A percentile compares a stretch with the other conserved stretches of the same genome.
Conservation (phyloP, 257 asterid genomes). For the Jacaranda copaia region DNA sequence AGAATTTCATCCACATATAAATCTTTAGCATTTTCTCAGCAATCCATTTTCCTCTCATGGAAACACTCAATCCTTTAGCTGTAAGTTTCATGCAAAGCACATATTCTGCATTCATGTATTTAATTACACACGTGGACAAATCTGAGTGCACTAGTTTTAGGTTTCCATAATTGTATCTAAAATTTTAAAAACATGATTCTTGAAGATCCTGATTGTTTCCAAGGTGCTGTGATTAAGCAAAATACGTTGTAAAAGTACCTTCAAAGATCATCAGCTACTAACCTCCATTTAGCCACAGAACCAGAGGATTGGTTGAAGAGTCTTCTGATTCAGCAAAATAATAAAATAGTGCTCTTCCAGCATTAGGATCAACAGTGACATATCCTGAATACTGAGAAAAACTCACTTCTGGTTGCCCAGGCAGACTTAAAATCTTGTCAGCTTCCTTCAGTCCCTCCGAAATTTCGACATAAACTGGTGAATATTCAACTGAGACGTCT, state of each 20-base stretch:
- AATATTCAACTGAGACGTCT: background rate
- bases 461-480: slow-evolving; percentile 30
- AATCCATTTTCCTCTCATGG: background rate
- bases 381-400: slow-evolving; percentile 50
- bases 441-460: slow-evolving; percentile 43
- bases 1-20: background rate
- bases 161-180: too few relatives aligned
- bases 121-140: too few relatives aligned
- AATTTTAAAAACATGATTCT: too few relatives aligned
- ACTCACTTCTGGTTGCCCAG: slow-evolving; percentile 47
- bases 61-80: too few relatives aligned
- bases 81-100: too few relatives aligned
- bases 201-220: too few relatives aligned
- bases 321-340: slow-evolving; percentile 48
- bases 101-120: too few relatives aligned
- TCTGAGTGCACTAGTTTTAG: too few relatives aligned
- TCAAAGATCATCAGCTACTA: background rate
- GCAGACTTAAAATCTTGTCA: slow-evolving; percentile 38
- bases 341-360: slow-evolving; percentile 50
- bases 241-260: background rate
- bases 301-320: slow-evolving; percentile 47
- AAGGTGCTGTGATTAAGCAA: background rate
- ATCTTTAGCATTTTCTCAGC: background rate
- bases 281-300: slow-evolving; percentile 57
- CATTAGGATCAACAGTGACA: slow-evolving; percentile 47